These are phyloP conservation scores for Talaromyces rugulosus DNA, from an alignment of 2,329 filamentous ascomycete genomes.

Conservation along the genomic window DNA sequence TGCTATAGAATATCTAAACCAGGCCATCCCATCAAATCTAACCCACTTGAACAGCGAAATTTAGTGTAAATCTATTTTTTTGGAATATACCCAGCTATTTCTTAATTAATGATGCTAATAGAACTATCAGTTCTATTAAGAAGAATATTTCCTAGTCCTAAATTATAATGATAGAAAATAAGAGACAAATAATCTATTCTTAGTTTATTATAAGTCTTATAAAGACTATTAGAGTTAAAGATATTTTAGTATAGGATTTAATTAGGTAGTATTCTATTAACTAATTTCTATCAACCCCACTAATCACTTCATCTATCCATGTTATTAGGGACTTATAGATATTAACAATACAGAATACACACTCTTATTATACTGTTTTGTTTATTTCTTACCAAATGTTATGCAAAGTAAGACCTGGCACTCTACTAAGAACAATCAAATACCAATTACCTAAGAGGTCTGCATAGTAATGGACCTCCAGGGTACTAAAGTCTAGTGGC, in stretches of 20 bases:
- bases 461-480: conserved; percentile 3
- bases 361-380: background rate
- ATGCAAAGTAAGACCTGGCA: conserved; percentile 4
- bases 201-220: conserved; percentile 1
- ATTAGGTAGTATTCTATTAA: conserved; percentile 2
- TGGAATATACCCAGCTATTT: background rate
- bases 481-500: conserved; percentile 1
- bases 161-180: conserved; percentile 7
- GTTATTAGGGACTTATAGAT: background rate
- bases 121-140: background rate
- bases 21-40: background rate
- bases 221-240: background rate
- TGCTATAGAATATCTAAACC: background rate
- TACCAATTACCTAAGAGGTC: conserved; percentile 2
- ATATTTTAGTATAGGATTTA: background rate
- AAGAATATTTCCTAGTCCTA: conserved; percentile 1
- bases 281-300: conserved; percentile 1
- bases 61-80: background rate
- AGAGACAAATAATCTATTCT: conserved; percentile 1
- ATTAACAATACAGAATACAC: background rate
- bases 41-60: background rate
- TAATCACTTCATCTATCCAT: conserved; percentile 1
- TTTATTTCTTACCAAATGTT: conserved; percentile 1
- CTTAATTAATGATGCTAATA: conserved; percentile 5
- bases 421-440: conserved; percentile 3